Evolutionary conservation across 352 stramenopile genomes (phyloP), one percentile per base, ranked within the genome.

Genomic region (Phytophthora tubulina): DNA sequence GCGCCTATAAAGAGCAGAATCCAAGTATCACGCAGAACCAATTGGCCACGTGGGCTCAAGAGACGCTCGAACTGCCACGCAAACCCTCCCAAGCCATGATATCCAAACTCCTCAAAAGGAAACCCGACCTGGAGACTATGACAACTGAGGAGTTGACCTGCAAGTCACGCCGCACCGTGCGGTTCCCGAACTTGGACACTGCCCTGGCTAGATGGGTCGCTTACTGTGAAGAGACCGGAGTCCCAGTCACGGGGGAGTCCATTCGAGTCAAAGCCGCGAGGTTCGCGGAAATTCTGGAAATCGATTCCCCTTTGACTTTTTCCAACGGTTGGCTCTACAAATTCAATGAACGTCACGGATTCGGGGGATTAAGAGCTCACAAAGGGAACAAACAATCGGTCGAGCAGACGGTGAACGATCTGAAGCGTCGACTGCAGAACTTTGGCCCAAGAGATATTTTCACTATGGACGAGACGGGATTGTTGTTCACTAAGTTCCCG

Each of bases 301-400:
- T 80, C 9, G 44, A 76, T n/a, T 31, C 46, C 3, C 69, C 67
- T 0, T 54, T 75, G 8, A 74, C 46, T 2, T 77, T 70, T 48
- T 74, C 73, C 4, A 80, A 80, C 41, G 73, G 73, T 3, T 80
- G 73, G 73, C 73, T 80, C 38, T 73, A 71, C 58, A 74, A 71
- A 51, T 80, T 80, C 50, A 77, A 76, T 48, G 64, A 70, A 60
- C 68, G 73, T 6, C 68, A 80, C 38, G 73, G 73, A 10, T 76
- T 80, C 39, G 46, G 52, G 1, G 49, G 61, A 3, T 8, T 58
- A 27, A 73, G 58, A 55, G 31, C 38, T 31, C 45, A 55, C 14
- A 67, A 55, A 68, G 62, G 58, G 6, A 67, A 4, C 7, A 61
- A 58, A 60, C 13, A 21, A 9, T 56, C 44, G 0, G 33, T 65